phyloP scores from a whole-genome alignment of 2,329 filamentous ascomycete species.

The Zasmidium angulare region DNA sequence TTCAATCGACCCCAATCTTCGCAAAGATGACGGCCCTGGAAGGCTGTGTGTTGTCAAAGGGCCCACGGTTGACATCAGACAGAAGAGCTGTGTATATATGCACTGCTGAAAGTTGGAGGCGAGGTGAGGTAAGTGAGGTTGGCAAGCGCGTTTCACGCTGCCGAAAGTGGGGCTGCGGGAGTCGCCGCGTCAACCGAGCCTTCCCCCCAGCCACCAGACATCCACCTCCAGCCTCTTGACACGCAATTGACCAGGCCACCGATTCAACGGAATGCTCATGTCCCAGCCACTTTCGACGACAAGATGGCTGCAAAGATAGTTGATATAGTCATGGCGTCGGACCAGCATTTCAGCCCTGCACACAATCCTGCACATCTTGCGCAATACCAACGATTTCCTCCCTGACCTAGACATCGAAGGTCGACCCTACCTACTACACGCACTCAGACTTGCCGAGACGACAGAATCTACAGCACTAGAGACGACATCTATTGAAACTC shows the following conservation, averaged over 20 bases:
- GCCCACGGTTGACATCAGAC: not conserved
- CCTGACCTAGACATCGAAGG: constrained; percentile 9
- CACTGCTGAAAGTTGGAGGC: not conserved
- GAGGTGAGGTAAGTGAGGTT: not conserved
- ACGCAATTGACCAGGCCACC: constrained; percentile 3
- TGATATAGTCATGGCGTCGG: constrained; percentile 8
- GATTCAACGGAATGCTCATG: constrained; percentile 4
- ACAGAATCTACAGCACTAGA: constrained; percentile 1
- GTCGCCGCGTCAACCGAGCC: not conserved
- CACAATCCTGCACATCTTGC: constrained; percentile 13
- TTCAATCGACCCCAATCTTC: not conserved
- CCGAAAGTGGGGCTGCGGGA: not conserved
- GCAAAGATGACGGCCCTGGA: not conserved
- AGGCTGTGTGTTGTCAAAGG: not conserved
- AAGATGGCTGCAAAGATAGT: constrained; percentile 8
- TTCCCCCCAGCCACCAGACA: not conserved
- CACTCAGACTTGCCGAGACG: no score
- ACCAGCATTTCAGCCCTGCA: constrained; percentile 2
- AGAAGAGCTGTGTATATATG: not conserved
- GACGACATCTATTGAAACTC: not conserved
- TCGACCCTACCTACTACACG: no score
- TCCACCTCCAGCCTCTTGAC: constrained; percentile 7
- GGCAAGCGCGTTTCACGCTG: not conserved
- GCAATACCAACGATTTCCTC: constrained; percentile 17
- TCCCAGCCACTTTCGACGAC: constrained; percentile 10